phyloP scores from a whole-genome alignment of 148 eudicot genomes.

The Silene conica region DNA sequence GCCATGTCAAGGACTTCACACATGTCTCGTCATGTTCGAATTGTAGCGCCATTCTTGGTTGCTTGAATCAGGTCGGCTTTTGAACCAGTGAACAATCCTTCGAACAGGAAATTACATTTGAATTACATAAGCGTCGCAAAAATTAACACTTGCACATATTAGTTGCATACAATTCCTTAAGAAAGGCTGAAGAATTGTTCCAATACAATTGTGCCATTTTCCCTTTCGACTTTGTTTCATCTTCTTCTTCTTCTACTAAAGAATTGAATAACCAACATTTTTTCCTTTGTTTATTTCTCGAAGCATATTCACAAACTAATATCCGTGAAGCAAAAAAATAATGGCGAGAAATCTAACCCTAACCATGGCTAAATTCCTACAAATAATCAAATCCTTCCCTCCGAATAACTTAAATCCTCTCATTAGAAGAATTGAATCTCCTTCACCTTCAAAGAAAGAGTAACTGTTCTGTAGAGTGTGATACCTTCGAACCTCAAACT shows the following conservation, averaged over 20 bases:
- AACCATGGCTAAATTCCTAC: constrained; percentile 24
- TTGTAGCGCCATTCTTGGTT: too few relatives aligned
- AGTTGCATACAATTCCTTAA: not conserved
- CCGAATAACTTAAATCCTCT: constrained; percentile 17
- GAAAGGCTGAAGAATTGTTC: not conserved
- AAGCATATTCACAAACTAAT: constrained; percentile 26
- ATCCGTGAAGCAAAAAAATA: constrained; percentile 8
- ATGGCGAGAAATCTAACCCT: constrained; percentile 15
- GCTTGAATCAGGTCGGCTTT: too few relatives aligned
- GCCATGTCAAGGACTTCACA: too few relatives aligned
- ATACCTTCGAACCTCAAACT: constrained; percentile 14
- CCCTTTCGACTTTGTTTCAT: not conserved
- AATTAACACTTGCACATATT: too few relatives aligned
- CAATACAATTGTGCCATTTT: constrained; percentile 3
- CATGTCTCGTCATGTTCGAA: too few relatives aligned
- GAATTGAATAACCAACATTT: not conserved
- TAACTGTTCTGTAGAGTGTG: constrained; percentile 8
- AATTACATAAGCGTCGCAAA: too few relatives aligned
- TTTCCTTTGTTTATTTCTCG: not conserved
- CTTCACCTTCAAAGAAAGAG: constrained; percentile 21
- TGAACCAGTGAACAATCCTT: too few relatives aligned
- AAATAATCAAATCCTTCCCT: constrained; percentile 24
- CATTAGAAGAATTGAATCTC: not conserved
- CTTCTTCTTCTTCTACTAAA: not conserved
- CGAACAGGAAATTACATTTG: too few relatives aligned